Evolutionary conservation across 768 basidiomycete species (phyloP), one percentile per base, ranked within the genome.

Genomic region (Tricholoma saponaceum): DNA sequence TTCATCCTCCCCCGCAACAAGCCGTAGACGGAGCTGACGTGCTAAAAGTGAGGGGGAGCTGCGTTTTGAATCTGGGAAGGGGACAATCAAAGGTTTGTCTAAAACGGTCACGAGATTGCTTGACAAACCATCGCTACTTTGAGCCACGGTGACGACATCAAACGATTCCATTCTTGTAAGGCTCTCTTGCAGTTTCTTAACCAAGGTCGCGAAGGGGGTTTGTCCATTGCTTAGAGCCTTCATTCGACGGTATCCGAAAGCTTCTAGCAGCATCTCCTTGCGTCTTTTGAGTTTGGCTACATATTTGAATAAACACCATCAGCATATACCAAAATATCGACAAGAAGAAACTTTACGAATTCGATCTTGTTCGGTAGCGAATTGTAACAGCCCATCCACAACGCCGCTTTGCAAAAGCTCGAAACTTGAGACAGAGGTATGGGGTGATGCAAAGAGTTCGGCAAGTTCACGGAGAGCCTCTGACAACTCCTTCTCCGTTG

Each of bases 141-240:
- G 90, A 20, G 90, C 83, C 1, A 95, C 90, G 0, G 94, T 95
- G 46, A 90, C 84, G 7, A 99, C 97, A 39, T 98, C 95, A 61
- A 97, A 98, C 13, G 87, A 86, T 68, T 99, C 97, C 85, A 98
- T 90, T 62, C 94, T 78, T 10, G 97, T 97, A 22, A 99, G 73
- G 68, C 90, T 92, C 72, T 99, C 97, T 70, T 98, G 97, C 32
- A 99, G 72, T 62, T 96, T 95, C 79, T 96, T 98, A 54, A 98
- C 93, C 32, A 99, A 82, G 9, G 88, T 79, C 1, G 85, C 71
- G 41, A 97, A 85, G 0, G 83, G 84, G 7, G 80, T 85, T 69
- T 82, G 86, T 22, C 66, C 74, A 52, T 70, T 68, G 35, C 58
- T 73, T 54, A 80, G 58, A 7, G 69, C 71, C 62, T 79, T 83